These are phyloP conservation scores for Coffea canephora DNA, from an alignment of 257 asterid genomes.

Conservation along the genomic window DNA sequence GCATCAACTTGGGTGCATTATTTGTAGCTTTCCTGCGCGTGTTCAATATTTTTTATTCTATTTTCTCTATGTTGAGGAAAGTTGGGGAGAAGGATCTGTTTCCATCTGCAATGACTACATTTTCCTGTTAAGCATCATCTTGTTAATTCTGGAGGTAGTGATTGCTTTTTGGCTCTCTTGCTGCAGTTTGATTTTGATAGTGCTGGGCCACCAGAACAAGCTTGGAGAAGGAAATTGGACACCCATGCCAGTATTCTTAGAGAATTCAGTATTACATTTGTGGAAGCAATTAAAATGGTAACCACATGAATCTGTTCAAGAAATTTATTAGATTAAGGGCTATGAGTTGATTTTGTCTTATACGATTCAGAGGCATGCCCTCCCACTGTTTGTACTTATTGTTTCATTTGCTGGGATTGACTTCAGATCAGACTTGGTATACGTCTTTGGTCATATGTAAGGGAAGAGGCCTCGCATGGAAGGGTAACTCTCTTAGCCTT, in stretches of 20 bases:
- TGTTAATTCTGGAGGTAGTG: background rate
- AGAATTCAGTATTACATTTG: slow-evolving; percentile 90
- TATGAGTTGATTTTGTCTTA: background rate
- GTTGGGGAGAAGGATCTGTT: background rate
- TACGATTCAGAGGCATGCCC: background rate
- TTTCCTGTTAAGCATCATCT: background rate
- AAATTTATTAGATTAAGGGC: background rate
- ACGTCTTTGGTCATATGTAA: slow-evolving; percentile 84
- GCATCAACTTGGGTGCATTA: background rate
- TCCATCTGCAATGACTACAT: background rate
- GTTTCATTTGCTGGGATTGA: slow-evolving; percentile 18
- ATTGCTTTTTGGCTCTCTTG: slow-evolving; percentile 21
- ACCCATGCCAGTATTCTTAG: slow-evolving; percentile 80
- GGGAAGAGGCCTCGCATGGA: slow-evolving; percentile 98
- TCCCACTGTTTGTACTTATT: slow-evolving; percentile 14
- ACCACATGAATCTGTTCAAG: background rate
- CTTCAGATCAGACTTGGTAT: slow-evolving; percentile 84
- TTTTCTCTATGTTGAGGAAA: no score
- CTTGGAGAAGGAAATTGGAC: slow-evolving; percentile 91
- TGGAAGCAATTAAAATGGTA: slow-evolving; percentile 95
- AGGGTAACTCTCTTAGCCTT: slow-evolving; percentile 55
- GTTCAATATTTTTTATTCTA: background rate
- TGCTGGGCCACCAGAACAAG: slow-evolving; percentile 92
- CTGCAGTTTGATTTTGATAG: slow-evolving; percentile 81
- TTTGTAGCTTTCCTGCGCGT: background rate